These are phyloP conservation scores for Ceratocystis cacaofunesta DNA, from an alignment of 2,329 filamentous ascomycete species.

Conservation along the genomic window DNA sequence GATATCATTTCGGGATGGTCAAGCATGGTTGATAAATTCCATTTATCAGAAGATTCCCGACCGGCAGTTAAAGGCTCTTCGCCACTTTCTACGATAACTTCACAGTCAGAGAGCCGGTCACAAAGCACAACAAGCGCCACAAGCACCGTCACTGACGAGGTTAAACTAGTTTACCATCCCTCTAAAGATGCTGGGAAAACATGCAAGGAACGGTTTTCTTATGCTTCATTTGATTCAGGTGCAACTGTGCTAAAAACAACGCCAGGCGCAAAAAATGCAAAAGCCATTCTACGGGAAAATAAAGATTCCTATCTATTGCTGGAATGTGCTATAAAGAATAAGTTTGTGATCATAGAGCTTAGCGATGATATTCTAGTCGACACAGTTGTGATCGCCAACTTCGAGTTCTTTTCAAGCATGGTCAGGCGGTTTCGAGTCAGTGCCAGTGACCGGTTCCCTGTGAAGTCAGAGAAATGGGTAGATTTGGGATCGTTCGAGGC, in stretches of 20 bases:
- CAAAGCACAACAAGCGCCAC: background rate
- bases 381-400: conserved; percentile 93
- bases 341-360: conserved; percentile 87
- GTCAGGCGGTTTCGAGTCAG: conserved; percentile 81
- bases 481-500: conserved; percentile 80
- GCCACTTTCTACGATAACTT: background rate
- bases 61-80: background rate
- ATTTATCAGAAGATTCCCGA: background rate
- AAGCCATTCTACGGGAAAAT: conserved; percentile 82
- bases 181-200: conserved; percentile 93
- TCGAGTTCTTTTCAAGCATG: conserved; percentile 98
- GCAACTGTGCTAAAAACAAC: conserved; percentile 88
- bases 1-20: background rate
- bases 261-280: conserved; percentile 69
- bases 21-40: background rate
- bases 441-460: conserved; percentile 87
- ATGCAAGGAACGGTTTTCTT: conserved; percentile 95
- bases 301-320: conserved; percentile 98
- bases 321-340: conserved; percentile 72
- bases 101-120: background rate
- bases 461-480: conserved; percentile 84
- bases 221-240: conserved; percentile 92
- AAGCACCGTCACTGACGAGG: background rate
- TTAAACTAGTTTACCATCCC: conserved; percentile 33
- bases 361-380: conserved; percentile 80